These are phyloP conservation scores for Oryza coarctata DNA, from an alignment of 176 grass and related monocot species.

Conservation along the genomic window DNA sequence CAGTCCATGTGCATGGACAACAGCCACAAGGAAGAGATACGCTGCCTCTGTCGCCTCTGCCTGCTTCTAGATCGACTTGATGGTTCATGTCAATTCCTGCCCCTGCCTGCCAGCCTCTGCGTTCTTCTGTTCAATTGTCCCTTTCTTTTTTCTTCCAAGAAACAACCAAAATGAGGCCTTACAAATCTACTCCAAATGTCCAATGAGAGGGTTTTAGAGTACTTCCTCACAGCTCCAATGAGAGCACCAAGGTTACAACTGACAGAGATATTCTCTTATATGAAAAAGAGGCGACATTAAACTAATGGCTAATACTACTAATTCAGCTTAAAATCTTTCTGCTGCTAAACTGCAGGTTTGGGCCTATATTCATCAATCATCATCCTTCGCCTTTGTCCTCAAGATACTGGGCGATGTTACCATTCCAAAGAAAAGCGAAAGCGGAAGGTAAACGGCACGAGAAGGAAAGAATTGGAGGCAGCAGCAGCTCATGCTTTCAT, in stretches of 20 bases:
- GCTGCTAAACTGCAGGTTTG: neutral
- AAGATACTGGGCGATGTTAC: neutral
- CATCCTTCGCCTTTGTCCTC: neutral
- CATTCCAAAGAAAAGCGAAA: neutral
- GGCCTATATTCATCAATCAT: neutral
- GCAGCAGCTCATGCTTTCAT: neutral
- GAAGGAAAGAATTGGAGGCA: conserved; percentile 34
- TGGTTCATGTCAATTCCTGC: neutral
- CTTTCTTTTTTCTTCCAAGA: neutral
- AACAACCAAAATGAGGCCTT: neutral
- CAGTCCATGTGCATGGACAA: neutral
- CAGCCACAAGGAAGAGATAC: neutral
- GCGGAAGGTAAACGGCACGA: neutral
- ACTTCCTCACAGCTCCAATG: neutral
- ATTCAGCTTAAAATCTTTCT: neutral
- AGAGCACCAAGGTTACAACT: neutral
- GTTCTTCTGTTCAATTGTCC: neutral
- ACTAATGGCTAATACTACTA: neutral
- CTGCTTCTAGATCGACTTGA: neutral
- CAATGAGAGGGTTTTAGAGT: too few relatives aligned
- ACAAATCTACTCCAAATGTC: too few relatives aligned
- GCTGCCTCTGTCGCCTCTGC: neutral
- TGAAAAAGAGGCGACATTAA: neutral
- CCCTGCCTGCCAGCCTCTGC: neutral
- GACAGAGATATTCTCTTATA: neutral